Evolutionary conservation across 192 early-diverging fungal species (phyloP), one percentile per base, ranked within the genome.

Genomic region (Entomortierella parvispora): DNA sequence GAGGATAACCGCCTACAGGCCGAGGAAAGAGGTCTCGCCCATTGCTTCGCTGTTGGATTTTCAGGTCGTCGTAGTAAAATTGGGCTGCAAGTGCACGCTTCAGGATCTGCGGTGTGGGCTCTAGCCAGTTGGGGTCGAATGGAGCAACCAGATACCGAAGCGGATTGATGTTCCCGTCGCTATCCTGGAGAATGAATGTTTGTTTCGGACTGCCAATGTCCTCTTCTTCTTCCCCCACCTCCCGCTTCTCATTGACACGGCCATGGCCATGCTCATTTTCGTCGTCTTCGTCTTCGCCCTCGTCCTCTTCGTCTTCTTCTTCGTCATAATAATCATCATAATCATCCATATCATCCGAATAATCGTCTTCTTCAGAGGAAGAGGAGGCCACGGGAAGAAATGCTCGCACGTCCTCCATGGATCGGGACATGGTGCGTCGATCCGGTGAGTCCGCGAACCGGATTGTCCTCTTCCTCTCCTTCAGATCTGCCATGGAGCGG

Each of bases 121-220:
- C 57, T 18, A 77, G 64, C 65, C 65, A 77, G 23, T 47, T 68
- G 2, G 74, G 74, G 58, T 77, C 64, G 15, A 77, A 77, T 0
- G 74, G 74, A 6, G 74, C 74, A n/a, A 59, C 64, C 7, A 77
- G 43, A 11, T 63, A 14, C 23, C 68, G 68, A 29, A 77, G 61
- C 4, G 43, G 65, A 33, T 77, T 77, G 42, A 77, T 68, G 31
- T 64, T 77, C 22, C 74, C 74, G 0, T 77, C 31, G 37, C 66
- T 64, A 34, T 77, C 74, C 49, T 77, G 74, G 15, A 58, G 33
- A 17, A 65, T 77, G 25, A 77, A 77, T 0, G 65, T 77, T n/a
- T 48, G 65, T 37, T 56, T 68, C 2, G 74, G 74, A 15, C 74
- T 77, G 26, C 74, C 47, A 29, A 68, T 23, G 25, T 43, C 58